Evolutionary conservation across 495 filamentous ascomycete species (phyloP).

Genomic region (Annulohypoxylon stygium): DNA sequence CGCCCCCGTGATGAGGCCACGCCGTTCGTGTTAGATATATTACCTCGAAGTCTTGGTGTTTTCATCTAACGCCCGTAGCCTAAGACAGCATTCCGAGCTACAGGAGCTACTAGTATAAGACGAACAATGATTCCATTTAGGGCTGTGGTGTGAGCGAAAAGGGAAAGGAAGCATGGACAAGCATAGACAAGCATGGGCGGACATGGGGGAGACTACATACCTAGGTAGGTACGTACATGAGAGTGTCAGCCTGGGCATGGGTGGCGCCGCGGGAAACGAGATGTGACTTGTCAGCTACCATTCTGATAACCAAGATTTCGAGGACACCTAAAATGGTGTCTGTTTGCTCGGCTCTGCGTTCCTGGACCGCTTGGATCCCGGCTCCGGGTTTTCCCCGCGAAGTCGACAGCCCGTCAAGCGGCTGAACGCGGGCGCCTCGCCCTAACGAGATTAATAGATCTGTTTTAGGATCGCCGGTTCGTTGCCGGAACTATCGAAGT

Average conservation of each 20-base stretch:
- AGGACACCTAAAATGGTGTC: constrained; percentile 32
- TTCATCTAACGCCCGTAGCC: constrained; percentile 15
- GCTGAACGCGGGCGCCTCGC: constrained; percentile 40
- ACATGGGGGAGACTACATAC: background rate
- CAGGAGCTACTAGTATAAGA: constrained; percentile 15
- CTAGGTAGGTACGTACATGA: constrained; percentile 14
- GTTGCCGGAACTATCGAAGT: constrained; percentile 35
- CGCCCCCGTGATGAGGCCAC: constrained; percentile 33
- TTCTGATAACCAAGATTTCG: constrained; percentile 44
- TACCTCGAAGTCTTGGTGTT: constrained; percentile 20
- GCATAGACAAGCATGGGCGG: background rate
- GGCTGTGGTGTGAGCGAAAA: constrained; percentile 32
- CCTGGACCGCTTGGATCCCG: constrained; percentile 41
- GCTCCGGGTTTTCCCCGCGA: constrained; percentile 51
- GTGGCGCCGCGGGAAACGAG: constrained; percentile 40
- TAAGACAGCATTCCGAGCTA: constrained; percentile 11
- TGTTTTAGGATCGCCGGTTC: constrained; percentile 37
- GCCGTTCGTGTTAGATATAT: constrained; percentile 33
- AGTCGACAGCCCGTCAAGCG: constrained; percentile 44
- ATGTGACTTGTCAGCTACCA: constrained; percentile 49
- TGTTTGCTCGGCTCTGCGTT: constrained; percentile 50
- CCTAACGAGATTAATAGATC: constrained; percentile 34
- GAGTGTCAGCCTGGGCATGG: constrained; percentile 23
- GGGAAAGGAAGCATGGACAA: constrained; percentile 11
- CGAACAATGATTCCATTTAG: constrained; percentile 32